Evolutionary conservation across 306 rosid species (phyloP), one percentile per base, ranked within the genome.

Genomic region (Mucuna pruriens): DNA sequence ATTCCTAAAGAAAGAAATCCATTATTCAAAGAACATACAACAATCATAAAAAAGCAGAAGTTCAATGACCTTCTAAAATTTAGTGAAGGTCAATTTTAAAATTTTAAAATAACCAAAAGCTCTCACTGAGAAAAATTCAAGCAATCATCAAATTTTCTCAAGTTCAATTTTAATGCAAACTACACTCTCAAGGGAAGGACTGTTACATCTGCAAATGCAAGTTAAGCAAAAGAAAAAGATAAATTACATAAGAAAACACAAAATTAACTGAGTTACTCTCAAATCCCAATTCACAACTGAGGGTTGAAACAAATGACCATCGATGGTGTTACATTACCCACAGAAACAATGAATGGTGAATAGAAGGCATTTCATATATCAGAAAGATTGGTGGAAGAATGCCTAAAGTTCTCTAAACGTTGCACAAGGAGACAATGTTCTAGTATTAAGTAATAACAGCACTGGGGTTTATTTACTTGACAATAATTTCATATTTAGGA

Each of bases 1-100:
- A 92, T 91, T 96, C 99, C 99, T 96, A 71, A 20, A 84, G 34
- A 82, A 60, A 82, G 75, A 15, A 69, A 76, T 54, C 19, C 73
- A 71, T 48, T 51, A 75, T 54, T 79, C 81, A 26, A 39, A 81
- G 84, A 71, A 84, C 79, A 64, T 1, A 71, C 26, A 54, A 55
- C 45, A 84, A 62, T 26, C 69, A 77, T 67, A 57, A 45, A 52
- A 62, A 72, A 54, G 26, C 40, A 52, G 34, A 69, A 61, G 40
- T 46, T 20, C 74, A 82, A 62, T 40, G 55, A 83, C 73, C 73
- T 68, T 78, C 63, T 31, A 52, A 74, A 57, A 57, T 60, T 73
- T 76, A 42, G 23, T 49, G 57, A 36, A 44, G 68, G 57, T 33
- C 34, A 63, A 9, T 68, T 61, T 55, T 58, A 31, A 48, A 63